Evolutionary conservation across 2,329 filamentous ascomycete species (phyloP).

Genomic region (Ascochyta koolunga): DNA sequence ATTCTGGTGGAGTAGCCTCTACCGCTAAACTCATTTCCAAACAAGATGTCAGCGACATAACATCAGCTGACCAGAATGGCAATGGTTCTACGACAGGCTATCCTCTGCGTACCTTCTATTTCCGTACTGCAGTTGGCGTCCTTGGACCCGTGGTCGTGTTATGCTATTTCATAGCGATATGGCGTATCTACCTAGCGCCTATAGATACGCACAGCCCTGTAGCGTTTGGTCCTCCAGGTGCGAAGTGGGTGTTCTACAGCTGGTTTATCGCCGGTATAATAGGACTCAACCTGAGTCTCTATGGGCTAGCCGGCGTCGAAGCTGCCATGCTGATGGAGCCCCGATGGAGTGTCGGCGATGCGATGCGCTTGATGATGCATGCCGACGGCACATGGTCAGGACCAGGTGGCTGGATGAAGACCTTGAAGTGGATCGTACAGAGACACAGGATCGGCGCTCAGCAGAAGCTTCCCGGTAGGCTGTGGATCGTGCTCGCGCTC

Average conservation of each 20-base stretch:
- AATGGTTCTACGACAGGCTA: neutral
- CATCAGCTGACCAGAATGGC: neutral
- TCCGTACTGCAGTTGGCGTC: conserved; percentile 9
- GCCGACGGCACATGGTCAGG: conserved; percentile 18
- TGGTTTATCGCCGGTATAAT: conserved; percentile 18
- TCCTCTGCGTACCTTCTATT: conserved; percentile 6
- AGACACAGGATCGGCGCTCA: neutral
- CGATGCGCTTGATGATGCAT: conserved; percentile 18
- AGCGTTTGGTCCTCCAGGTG: conserved; percentile 8
- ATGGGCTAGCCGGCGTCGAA: conserved; percentile 15
- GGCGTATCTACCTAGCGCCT: conserved; percentile 14
- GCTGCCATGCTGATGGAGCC: conserved; percentile 19
- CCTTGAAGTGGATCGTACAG: conserved; percentile 8
- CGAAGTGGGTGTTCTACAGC: conserved; percentile 17
- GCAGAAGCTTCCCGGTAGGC: neutral
- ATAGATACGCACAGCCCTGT: neutral
- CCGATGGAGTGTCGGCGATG: conserved; percentile 11
- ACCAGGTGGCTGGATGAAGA: conserved; percentile 18
- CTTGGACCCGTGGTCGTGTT: conserved; percentile 9
- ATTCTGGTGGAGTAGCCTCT: neutral
- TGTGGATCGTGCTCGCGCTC: conserved; percentile 11
- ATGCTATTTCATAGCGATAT: conserved; percentile 13
- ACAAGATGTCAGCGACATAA: neutral
- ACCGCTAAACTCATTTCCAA: neutral
- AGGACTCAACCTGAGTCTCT: conserved; percentile 13